Conservation (phyloP, 1,284 basidiomycete genomes). For the Taiwanofungus camphoratus region DNA sequence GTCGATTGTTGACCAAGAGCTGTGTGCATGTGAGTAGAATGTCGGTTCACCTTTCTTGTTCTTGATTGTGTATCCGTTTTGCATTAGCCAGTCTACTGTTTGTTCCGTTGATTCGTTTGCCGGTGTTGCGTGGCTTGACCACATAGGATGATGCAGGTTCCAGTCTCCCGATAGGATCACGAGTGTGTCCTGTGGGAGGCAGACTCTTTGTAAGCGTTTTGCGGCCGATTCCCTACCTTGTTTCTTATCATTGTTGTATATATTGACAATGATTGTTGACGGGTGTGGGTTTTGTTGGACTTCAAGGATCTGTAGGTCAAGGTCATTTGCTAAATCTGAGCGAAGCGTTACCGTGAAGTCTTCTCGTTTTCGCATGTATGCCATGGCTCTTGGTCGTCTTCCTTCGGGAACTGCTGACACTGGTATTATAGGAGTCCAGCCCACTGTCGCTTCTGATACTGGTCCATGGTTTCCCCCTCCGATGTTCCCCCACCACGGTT, state of each 20-base stretch:
- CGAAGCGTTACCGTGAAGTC: conserved; percentile 5
- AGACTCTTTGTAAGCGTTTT: not conserved
- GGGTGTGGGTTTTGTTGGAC: conserved; percentile 2
- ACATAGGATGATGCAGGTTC: conserved; percentile 6
- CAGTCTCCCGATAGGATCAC: conserved; percentile 5
- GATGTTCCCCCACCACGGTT: conserved; percentile 6
- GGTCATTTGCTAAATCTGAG: conserved; percentile 5
- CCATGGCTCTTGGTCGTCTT: conserved; percentile 1
- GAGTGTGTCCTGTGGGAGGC: not conserved
- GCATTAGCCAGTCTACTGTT: conserved; percentile 2
- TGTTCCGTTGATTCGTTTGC: not conserved
- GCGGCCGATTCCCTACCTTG: not conserved
- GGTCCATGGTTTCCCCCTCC: conserved; percentile 1
- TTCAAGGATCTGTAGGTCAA: conserved; percentile 3
- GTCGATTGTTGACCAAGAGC: conserved; percentile 3
- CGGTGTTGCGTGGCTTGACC: not conserved
- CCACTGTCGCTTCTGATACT: conserved; percentile 1
- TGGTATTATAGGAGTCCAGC: conserved; percentile 3
- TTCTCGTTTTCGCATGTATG: not conserved
- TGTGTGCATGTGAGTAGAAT: conserved; percentile 1
- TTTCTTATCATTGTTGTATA: conserved; percentile 4
- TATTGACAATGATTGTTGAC: conserved; percentile 1
- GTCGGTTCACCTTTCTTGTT: conserved; percentile 3
- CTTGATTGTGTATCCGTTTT: not conserved
- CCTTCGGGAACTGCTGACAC: not conserved